Evolutionary conservation across 2,329 filamentous ascomycete genomes (phyloP), one percentile per base, ranked within the genome.

Genomic region (Fusarium sublunatum): DNA sequence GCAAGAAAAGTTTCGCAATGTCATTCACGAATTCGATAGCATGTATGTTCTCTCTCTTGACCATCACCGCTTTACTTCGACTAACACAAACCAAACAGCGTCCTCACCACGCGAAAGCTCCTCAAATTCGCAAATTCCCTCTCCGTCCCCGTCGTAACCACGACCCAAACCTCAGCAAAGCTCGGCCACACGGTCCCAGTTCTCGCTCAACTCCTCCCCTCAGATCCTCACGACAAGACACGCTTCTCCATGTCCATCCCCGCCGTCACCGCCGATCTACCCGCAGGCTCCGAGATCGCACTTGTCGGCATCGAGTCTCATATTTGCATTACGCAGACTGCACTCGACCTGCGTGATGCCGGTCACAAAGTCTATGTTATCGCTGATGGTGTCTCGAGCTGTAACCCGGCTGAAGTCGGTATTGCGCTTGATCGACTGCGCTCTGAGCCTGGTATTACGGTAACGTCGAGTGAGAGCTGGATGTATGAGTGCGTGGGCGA

Each of bases 311-410:
- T 98, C 73, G 94, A 98, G 78, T 86, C 87, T 36, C 94, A 98
- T 78, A 95, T 98, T 74, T 98, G 94, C 81, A 88, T 98, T 28
- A 93, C 92, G 59, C 94, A 98, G 82, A 97, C 94, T 38, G 87
- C 91, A 13, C 82, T 97, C 38, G 94, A 97, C 79, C 79, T 96
- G 44, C 79, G 95, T 39, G 80, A 82, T 22, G 83, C 83, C 2
- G 93, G 93, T 1, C 91, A 97, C 76, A 81, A 82, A 49, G 94
- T 97, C 7, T 97, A 96, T 75, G 81, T 98, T 35, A 82, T 97
- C 29, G 92, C 93, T 48, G 94, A 98, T 76, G 94, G 88, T 29
- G 93, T 98, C 38, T 93, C 90, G 72, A 94, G 90, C 78, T 92
- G 91, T 75, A 96, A 97, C 78, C 79, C 81, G 15, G 88, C 91